Base-by-base conservation (phyloP, 1,284 basidiomycete species). In the Rhodotorula sp. region DNA sequence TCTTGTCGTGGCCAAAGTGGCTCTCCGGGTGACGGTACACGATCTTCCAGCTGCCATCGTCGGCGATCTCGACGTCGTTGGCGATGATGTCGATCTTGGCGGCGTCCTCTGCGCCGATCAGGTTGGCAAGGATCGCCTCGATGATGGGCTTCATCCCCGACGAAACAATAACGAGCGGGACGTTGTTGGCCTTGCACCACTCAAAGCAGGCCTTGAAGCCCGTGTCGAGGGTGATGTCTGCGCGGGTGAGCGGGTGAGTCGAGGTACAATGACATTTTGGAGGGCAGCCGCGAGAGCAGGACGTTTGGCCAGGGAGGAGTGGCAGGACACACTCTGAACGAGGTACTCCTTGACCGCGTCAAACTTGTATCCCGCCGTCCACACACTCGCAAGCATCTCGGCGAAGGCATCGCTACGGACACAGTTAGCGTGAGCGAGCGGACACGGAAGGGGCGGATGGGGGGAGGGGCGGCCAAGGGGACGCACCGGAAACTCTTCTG, bases 1-100 rank as follows among this genome's bases (percentile, higher is more conserved):
- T 92, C 83, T 97, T 97, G 84, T 97, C 94, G 81, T 97, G 94
- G 2, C 94, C 94, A 78, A 87, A 97, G 2, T 87, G 88, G 79
- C 90, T 55, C 53, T 63, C 61, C 10, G 61, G 61, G 53, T 63
- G 61, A 22, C 61, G 61, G 61, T 55, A 63, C 53, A 54, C 51
- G 79, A 97, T 91, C 70, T 88, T 86, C 93, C 94, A 97, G 70
- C 80, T 87, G 21, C 89, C 90, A 75, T 90, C 87, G 27, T 67
- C 63, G 37, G 86, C 84, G 68, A 89, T 82, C 29, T 85, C 84
- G 51, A 91, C 91, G 75, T 92, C 89, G 83, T 97, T 97, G 25
- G 94, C 89, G 77, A 97, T 91, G 79, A 97, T 91, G 76, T 92
- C 88, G 67, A 97, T 94, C 63, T 88, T 85, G 66, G 86, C 82